Evolutionary conservation across 371 early-diverging fungal genomes (phyloP), one percentile per base, ranked within the genome.

Genomic region (Lichtheimia ornata): DNA sequence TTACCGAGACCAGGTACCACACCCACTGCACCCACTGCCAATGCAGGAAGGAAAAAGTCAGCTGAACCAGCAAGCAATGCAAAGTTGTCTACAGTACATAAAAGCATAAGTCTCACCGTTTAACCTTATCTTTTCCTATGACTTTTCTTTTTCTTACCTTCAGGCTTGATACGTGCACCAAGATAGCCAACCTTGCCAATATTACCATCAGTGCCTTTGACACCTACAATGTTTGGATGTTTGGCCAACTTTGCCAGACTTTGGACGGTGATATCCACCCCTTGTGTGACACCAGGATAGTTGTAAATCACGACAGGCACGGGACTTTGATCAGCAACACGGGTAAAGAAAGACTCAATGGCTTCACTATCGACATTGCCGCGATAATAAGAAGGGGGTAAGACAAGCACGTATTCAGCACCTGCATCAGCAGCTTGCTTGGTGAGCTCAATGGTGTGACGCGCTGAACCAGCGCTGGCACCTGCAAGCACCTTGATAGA

Each of bases 161-260:
- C 24, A 17, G 58, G 53, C 14, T 40, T 27, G n/a, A 58, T 35
- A 2, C 58, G 52, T 6, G 18, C 22, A 13, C 58, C 56, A 57
- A 63, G 35, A 52, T 56, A 70, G 9, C 75, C 76, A 49, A 80
- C 73, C 58, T 80, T 80, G 25, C 81, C 81, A 54, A 80, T 73
- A 60, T 80, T 80, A 20, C 76, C 81, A 40, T 80, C 81, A 5
- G 81, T 80, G 9, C 73, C 81, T 57, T 80, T 80, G 42, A 80
- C 59, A 42, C 76, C 81, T 9, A 72, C 61, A 63, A 80, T 75
- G 54, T 80, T 80, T 44, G 61, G 63, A 53, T 77, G 81, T 41
- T 72, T 69, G 6, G 81, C 59, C 35, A 80, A 49, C n/a, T 70
- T 45, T 2, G 53, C 67, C 40, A 80, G 22, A 9, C 66, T 61